These are phyloP conservation scores for Kodamaea sp. DNA, from an alignment of 1,139 yeast species.

Conservation along the genomic window DNA sequence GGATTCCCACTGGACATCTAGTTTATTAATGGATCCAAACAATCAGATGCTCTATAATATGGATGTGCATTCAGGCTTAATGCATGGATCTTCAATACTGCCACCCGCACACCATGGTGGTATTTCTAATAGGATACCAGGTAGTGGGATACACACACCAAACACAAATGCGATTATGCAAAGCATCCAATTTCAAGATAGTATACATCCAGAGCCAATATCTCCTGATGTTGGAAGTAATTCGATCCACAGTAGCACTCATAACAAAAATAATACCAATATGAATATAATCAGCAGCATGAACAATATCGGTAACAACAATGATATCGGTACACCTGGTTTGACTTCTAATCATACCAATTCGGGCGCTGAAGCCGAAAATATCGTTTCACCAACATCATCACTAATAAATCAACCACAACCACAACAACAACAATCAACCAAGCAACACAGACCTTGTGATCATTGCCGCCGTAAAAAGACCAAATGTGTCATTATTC, in stretches of 20 bases:
- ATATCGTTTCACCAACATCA: conserved; percentile 6
- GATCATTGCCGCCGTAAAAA: conserved; percentile 68
- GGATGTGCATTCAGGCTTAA: conserved; percentile 11
- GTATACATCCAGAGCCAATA: conserved; percentile 18
- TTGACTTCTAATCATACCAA: too few species aligned
- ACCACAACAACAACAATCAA: conserved; percentile 9
- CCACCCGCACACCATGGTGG: too few species aligned
- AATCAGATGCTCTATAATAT: conserved; percentile 36
- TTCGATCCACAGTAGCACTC: conserved; percentile 1
- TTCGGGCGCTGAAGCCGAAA: background rate
- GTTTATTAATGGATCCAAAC: conserved; percentile 34
- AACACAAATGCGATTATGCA: conserved; percentile 26
- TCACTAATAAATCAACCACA: too few species aligned
- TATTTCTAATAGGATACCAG: too few species aligned
- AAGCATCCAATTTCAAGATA: conserved; percentile 33
- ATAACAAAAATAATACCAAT: conserved; percentile 5
- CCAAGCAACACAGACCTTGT: conserved; percentile 50
- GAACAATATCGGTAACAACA: conserved; percentile 6
- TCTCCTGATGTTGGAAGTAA: conserved; percentile 6
- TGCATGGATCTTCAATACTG: too few species aligned
- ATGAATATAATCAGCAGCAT: conserved; percentile 3
- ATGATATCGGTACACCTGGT: background rate
- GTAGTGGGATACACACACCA: conserved; percentile 8
- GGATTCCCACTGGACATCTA: conserved; percentile 45
- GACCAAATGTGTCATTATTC: conserved; percentile 60